Conservation (phyloP, 2,329 filamentous ascomycete genomes). For the Tothia fuscella region DNA sequence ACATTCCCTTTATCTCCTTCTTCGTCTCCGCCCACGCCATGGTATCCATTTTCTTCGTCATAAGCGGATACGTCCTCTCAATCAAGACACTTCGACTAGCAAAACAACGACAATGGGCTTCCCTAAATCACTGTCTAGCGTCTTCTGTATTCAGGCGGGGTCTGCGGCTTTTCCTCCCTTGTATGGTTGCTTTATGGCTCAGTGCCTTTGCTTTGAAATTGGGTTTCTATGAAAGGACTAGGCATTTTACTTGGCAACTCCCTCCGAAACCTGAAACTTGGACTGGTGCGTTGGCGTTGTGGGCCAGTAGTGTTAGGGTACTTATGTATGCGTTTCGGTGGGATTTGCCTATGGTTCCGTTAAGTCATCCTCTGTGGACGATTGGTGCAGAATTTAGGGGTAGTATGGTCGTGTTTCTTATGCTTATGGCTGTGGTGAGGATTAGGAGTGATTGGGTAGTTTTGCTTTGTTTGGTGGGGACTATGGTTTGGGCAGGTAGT, state of each 20-base stretch:
- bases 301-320: too few species aligned
- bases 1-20: slow-evolving; percentile 40
- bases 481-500: too few species aligned
- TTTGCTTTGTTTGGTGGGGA: too few species aligned
- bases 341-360: too few species aligned
- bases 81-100: slow-evolving; percentile 2
- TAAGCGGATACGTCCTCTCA: slow-evolving; percentile 42
- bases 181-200: slow-evolving; percentile 37
- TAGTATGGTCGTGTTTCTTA: slow-evolving; percentile 47
- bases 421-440: too few species aligned
- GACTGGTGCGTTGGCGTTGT: too few species aligned
- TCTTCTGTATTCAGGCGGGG: slow-evolving; percentile 31
- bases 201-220: too few species aligned
- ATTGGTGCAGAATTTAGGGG: slow-evolving; percentile 50
- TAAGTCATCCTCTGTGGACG: slow-evolving; percentile 50
- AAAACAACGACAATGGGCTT: slow-evolving; percentile 1
- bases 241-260: slow-evolving; percentile 10
- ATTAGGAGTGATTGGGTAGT: too few species aligned
- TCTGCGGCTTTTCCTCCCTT: slow-evolving; percentile 15
- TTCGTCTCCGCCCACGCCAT: slow-evolving; percentile 42
- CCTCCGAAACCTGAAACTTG: slow-evolving; percentile 25
- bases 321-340: too few species aligned
- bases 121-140: slow-evolving; percentile 23
- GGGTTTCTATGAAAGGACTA: too few species aligned
- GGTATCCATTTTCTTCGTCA: slow-evolving; percentile 44